Evolutionary conservation across 306 rosid genomes (phyloP).

Genomic region (Sicyos edulis): DNA sequence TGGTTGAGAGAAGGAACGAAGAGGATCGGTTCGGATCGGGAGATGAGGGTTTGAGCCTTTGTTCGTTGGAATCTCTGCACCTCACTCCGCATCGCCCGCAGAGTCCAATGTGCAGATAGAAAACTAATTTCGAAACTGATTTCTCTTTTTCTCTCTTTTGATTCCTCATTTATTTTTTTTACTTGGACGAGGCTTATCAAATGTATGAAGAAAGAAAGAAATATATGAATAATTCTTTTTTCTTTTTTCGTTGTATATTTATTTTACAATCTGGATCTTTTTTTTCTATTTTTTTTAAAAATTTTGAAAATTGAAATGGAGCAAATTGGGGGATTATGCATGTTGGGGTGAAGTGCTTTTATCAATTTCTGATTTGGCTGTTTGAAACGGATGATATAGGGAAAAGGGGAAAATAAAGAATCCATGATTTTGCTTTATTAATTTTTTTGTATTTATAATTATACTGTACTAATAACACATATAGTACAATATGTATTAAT

Average conservation of each 20-base stretch:
- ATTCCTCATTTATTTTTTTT: slow-evolving; percentile 14
- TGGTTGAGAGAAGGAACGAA: slow-evolving; percentile 43
- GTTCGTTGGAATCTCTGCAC: slow-evolving; percentile 44
- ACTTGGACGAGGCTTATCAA: slow-evolving; percentile 6
- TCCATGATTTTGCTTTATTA: neutral
- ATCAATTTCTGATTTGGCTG: neutral
- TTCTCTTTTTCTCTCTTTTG: slow-evolving; percentile 16
- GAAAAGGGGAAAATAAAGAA: neutral
- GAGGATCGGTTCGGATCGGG: slow-evolving; percentile 29
- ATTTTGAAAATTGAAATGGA: neutral
- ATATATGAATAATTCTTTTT: slow-evolving; percentile 12
- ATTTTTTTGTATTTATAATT: too few relatives aligned
- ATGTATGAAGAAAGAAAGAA: slow-evolving; percentile 15
- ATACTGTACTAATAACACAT: too few relatives aligned
- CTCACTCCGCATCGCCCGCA: slow-evolving; percentile 49
- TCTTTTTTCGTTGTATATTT: neutral
- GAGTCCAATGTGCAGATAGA: slow-evolving; percentile 82
- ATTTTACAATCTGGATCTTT: neutral
- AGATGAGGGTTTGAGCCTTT: slow-evolving; percentile 36
- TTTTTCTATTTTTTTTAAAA: neutral
- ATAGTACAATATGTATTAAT: too few relatives aligned
- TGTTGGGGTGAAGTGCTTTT: neutral
- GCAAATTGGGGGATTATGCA: neutral
- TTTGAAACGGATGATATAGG: neutral
- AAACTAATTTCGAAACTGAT: neutral